Base-by-base conservation (phyloP, 139 green algal genomes). In the Tetraselmis striata region DNA sequence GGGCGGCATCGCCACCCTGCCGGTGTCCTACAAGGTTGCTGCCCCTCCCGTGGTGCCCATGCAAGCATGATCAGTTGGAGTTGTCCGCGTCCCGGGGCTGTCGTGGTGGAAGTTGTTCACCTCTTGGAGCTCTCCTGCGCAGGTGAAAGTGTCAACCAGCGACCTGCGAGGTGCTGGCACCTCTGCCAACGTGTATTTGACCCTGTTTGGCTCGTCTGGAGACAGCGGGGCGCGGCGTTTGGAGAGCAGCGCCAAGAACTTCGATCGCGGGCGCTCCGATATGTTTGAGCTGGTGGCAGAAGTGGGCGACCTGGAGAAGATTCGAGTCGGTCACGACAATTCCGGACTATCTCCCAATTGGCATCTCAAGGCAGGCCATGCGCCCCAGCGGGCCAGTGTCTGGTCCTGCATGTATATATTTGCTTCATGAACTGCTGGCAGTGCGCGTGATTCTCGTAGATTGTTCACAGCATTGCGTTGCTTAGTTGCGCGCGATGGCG, bases 321-420 rank as follows among this genome's bases (percentile, higher is more conserved):
- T 91, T 77, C 77, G 85, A 25, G 89, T 91, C 25, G 88, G 88
- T 24, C 88, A 91, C 75, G 88, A 91, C 83, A 89, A 89, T 78
- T 84, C 81, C 31, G 85, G 85, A 22, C 76, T 89, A 0, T 82
- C 79, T 1, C 11, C 85, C 31, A 79, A 77, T 59, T 89, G 85
- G 88, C 88, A 91, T 77, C 80, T 89, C 0, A 45, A 78, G 30
- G n/a, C n/a, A n/a, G n/a, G n/a, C n/a, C n/a, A n/a, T n/a, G n/a
- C n/a, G n/a, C n/a, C n/a, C n/a, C n/a, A n/a, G n/a, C n/a, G n/a
- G n/a, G n/a, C n/a, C n/a, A n/a, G n/a, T n/a, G n/a, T n/a, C n/a
- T n/a, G n/a, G n/a, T n/a, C n/a, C n/a, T n/a, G n/a, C n/a, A n/a
- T n/a, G n/a, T n/a, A n/a, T n/a, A n/a, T n/a, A n/a, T n/a, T n/a